phyloP scores from a whole-genome alignment of 768 basidiomycete genomes.

The Lactarius hatsudake region DNA sequence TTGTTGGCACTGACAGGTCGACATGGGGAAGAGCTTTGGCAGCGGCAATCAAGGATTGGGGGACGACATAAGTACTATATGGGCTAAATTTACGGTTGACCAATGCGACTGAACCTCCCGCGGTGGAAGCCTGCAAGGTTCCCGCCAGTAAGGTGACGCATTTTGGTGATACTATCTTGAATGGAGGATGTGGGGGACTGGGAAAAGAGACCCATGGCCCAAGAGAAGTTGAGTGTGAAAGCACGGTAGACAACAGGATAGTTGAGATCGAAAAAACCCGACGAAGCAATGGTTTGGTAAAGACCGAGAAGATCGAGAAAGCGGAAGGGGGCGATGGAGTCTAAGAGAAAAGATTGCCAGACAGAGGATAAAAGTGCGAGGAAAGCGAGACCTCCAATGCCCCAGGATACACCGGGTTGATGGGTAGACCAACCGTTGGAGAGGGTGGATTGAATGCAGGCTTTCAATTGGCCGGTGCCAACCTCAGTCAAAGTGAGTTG shows the following conservation, averaged over 20 bases:
- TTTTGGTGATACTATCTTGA: conserved; percentile 73
- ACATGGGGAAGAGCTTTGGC: conserved; percentile 27
- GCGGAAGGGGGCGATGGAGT: conserved; percentile 66
- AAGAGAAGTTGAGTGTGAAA: conserved; percentile 84
- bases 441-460: conserved; percentile 89
- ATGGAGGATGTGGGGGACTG: conserved; percentile 53
- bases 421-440: conserved; percentile 87
- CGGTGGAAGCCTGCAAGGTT: conserved; percentile 56
- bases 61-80: conserved; percentile 47
- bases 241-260: conserved; percentile 82
- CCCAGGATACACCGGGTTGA: conserved; percentile 75
- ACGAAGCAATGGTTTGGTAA: conserved; percentile 80
- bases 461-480: conserved; percentile 67
- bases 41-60: conserved; percentile 16
- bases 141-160: conserved; percentile 84
- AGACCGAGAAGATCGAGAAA: conserved; percentile 79
- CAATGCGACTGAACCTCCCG: conserved; percentile 62
- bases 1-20: conserved; percentile 21
- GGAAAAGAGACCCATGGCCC: conserved; percentile 77
- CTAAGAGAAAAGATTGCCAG: conserved; percentile 54
- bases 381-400: conserved; percentile 62
- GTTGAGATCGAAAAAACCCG: conserved; percentile 79
- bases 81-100: conserved; percentile 83
- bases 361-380: conserved; percentile 54
- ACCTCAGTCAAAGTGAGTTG: conserved; percentile 72